A percentile compares a stretch with the other conserved stretches of the same genome.
phyloP scores from a whole-genome alignment of 1,139 yeast species.

The Sugiyamaella neomexicana region DNA sequence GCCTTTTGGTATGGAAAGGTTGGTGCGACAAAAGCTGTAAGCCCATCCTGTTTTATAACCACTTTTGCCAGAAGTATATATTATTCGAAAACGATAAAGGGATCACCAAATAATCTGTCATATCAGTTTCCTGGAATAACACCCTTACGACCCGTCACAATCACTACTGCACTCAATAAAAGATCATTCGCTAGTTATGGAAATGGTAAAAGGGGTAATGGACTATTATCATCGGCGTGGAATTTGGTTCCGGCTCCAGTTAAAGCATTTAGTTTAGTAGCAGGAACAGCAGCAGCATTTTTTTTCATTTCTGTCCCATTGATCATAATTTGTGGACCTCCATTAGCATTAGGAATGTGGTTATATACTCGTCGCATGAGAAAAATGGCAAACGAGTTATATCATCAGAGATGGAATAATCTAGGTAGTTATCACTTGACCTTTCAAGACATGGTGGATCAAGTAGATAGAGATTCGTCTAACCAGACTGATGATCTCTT shows the following conservation, averaged over 20 bases:
- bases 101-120: no score
- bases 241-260: slow-evolving; percentile 24
- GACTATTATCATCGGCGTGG: slow-evolving; percentile 4
- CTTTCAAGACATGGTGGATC: slow-evolving; percentile 6
- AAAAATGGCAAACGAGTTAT: slow-evolving; percentile 24
- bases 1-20: no score
- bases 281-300: slow-evolving; percentile 26
- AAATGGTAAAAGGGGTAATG: not conserved
- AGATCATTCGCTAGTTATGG: not conserved
- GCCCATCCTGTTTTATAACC: no score
- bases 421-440: slow-evolving; percentile 33
- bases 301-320: slow-evolving; percentile 32
- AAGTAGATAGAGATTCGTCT: slow-evolving; percentile 2
- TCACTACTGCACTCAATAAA: no score
- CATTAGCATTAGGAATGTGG: slow-evolving; percentile 29
- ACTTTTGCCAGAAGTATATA: no score
- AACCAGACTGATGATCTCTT: slow-evolving; percentile 1
- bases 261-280: slow-evolving; percentile 23
- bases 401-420: slow-evolving; percentile 34
- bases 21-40: no score
- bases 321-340: slow-evolving; percentile 30
- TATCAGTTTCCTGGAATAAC: no score
- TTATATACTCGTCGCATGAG: slow-evolving; percentile 27
- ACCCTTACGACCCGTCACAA: no score
- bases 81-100: no score